These are phyloP conservation scores for Zymoseptoria tritici DNA, from an alignment of 2,329 filamentous ascomycete genomes.

Conservation along the genomic window DNA sequence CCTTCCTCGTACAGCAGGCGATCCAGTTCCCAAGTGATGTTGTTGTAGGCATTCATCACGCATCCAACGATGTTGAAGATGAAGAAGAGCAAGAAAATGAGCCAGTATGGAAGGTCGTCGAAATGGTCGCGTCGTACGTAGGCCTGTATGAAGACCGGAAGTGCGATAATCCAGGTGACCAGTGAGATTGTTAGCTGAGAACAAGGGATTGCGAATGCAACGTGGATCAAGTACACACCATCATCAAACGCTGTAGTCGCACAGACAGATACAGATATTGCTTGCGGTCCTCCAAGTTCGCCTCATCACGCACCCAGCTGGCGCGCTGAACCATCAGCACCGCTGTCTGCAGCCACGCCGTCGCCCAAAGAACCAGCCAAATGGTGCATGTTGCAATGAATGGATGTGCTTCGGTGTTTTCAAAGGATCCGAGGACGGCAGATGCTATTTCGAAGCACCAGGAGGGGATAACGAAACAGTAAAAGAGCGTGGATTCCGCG, in stretches of 20 bases:
- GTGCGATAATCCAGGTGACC: slow-evolving; percentile 26
- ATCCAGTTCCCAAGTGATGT: slow-evolving; percentile 10
- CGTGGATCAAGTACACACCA: slow-evolving; percentile 22
- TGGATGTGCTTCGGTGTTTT: slow-evolving; percentile 11
- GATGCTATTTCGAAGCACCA: slow-evolving; percentile 25
- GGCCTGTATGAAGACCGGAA: slow-evolving; percentile 27
- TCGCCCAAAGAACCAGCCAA: slow-evolving; percentile 25
- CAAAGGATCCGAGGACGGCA: slow-evolving; percentile 18
- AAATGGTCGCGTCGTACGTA: slow-evolving; percentile 22
- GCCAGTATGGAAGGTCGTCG: slow-evolving; percentile 26
- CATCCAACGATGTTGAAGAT: slow-evolving; percentile 29
- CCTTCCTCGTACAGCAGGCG: slow-evolving; percentile 23
- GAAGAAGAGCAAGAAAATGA: slow-evolving; percentile 30
- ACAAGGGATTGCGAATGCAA: slow-evolving; percentile 14
- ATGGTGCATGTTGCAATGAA: slow-evolving; percentile 23
- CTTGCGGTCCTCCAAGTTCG: slow-evolving; percentile 25
- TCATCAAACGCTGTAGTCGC: slow-evolving; percentile 25
- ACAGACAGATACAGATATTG: slow-evolving; percentile 28
- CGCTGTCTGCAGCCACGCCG: slow-evolving; percentile 29
- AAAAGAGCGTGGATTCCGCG: slow-evolving; percentile 25
- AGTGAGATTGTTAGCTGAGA: slow-evolving; percentile 9
- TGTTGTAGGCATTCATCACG: slow-evolving; percentile 32
- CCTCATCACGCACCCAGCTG: slow-evolving; percentile 29
- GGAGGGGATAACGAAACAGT: slow-evolving; percentile 22
- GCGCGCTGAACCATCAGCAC: slow-evolving; percentile 27